Evolutionary conservation across 2,329 filamentous ascomycete genomes (phyloP).

Genomic region (Parafenestella ontariensis): DNA sequence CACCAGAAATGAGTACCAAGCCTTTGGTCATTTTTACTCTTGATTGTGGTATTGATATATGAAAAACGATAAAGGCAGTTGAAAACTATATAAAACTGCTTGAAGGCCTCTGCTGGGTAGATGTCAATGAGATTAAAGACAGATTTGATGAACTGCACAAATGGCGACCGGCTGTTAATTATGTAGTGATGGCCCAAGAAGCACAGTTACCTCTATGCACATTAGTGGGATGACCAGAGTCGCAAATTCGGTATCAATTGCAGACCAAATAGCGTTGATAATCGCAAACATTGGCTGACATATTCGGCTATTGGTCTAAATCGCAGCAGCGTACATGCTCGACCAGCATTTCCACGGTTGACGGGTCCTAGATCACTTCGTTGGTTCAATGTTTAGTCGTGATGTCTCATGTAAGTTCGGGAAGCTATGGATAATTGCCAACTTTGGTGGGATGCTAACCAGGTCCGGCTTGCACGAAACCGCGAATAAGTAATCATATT

Average conservation of each 20-base stretch:
- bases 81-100: background rate
- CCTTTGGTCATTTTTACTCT: constrained; percentile 22
- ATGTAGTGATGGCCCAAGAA: no score
- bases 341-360: background rate
- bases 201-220: no score
- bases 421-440: background rate
- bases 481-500: constrained; percentile 2
- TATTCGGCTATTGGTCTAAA: background rate
- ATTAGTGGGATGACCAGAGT: no score
- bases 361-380: background rate
- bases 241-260: background rate
- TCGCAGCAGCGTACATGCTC: background rate
- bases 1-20: constrained; percentile 33
- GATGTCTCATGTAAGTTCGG: background rate
- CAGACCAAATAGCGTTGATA: background rate
- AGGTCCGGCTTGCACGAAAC: background rate
- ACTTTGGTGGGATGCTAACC: background rate
- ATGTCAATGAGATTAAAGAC: no score
- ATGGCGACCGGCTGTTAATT: no score
- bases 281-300: background rate
- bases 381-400: background rate
- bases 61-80: background rate
- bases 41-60: background rate
- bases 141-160: no score
- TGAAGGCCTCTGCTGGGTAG: no score